Conservation (phyloP, 2,329 filamentous ascomycete genomes). For the Claviceps cyperi region DNA sequence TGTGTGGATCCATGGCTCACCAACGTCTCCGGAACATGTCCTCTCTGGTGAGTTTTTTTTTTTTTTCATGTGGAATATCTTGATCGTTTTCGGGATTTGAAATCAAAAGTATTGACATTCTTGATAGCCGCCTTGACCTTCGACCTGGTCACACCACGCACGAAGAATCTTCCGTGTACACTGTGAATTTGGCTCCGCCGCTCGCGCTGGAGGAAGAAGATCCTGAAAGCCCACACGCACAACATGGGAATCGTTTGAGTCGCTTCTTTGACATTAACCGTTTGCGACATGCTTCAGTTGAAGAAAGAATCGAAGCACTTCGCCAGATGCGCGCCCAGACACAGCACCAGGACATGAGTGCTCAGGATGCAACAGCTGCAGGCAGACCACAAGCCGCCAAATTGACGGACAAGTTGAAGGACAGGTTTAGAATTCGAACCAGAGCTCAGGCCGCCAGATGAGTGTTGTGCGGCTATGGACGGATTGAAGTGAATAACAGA, state of each 20-base stretch:
- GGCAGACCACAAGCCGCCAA: constrained; percentile 26
- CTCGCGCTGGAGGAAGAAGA: constrained; percentile 26
- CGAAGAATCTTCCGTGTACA: constrained; percentile 8
- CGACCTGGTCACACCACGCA: constrained; percentile 21
- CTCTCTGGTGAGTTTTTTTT: constrained; percentile 42
- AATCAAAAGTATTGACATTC: background rate
- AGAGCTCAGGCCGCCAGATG: constrained; percentile 22
- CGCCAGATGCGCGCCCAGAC: constrained; percentile 25
- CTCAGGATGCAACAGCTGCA: constrained; percentile 14
- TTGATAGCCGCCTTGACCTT: constrained; percentile 38
- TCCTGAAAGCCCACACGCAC: constrained; percentile 13
- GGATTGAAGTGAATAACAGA: background rate
- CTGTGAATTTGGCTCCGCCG: constrained; percentile 24
- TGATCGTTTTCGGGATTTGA: background rate
- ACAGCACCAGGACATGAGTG: constrained; percentile 11
- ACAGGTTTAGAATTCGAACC: constrained; percentile 38
- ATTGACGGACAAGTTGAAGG: constrained; percentile 35
- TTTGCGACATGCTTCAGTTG: constrained; percentile 41
- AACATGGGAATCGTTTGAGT: constrained; percentile 30
- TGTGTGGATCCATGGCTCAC: constrained; percentile 59
- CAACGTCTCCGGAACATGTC: constrained; percentile 55
- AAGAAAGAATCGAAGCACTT: constrained; percentile 48
- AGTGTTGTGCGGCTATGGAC: background rate
- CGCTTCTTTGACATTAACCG: constrained; percentile 42
- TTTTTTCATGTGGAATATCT: background rate